Percentiles rank a stretch among this genome's conserved stretches.
Evolutionary conservation across 2,329 filamentous ascomycete genomes (phyloP).

Genomic region (Diaporthe ampelina): DNA sequence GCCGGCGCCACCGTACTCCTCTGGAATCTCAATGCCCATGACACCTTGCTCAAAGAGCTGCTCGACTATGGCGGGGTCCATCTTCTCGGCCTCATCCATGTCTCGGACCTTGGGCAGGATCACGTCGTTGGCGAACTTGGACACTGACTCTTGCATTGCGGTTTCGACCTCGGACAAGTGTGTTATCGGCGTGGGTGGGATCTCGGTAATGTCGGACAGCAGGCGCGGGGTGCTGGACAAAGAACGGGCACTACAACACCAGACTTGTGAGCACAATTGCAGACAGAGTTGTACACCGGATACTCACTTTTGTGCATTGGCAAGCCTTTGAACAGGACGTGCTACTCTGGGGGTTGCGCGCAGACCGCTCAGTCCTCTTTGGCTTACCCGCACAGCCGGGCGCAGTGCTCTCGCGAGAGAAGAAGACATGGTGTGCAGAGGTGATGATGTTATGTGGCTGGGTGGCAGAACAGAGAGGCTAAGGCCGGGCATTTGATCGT

Average conservation of each 20-base stretch:
- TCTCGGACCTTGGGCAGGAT: slow-evolving; percentile 93
- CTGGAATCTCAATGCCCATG: slow-evolving; percentile 97
- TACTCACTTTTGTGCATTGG: slow-evolving; percentile 51
- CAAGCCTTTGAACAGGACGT: slow-evolving; percentile 39
- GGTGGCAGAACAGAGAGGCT: not conserved
- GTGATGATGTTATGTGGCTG: not conserved
- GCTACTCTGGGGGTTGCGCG: slow-evolving; percentile 47
- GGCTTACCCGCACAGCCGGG: slow-evolving; percentile 64
- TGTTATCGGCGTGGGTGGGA: slow-evolving; percentile 92
- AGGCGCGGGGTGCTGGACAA: slow-evolving; percentile 73
- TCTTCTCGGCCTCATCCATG: slow-evolving; percentile 96
- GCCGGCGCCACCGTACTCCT: slow-evolving; percentile 94
- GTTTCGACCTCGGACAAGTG: slow-evolving; percentile 91
- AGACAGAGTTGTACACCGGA: not conserved
- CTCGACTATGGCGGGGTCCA: slow-evolving; percentile 91
- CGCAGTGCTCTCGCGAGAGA: slow-evolving; percentile 65
- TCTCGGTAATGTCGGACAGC: slow-evolving; percentile 76
- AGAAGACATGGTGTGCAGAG: slow-evolving; percentile 58
- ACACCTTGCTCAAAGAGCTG: slow-evolving; percentile 97
- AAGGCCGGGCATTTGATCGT: not conserved
- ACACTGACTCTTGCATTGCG: slow-evolving; percentile 90
- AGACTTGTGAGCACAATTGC: slow-evolving; percentile 24
- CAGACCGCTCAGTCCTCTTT: slow-evolving; percentile 51
- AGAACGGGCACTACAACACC: slow-evolving; percentile 57
- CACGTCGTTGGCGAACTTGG: slow-evolving; percentile 90